phyloP scores from a whole-genome alignment of 176 grass and related monocot species.

The bread wheat (Triticum aestivum) region IWGSC_CS_RefSeq_v2.1 NC_057805.1:31038589-31039088 shows the following conservation, averaged over 20 bases:
- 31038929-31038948: not conserved
- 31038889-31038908: slow-evolving; percentile 42
- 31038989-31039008: not conserved
- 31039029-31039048: not conserved
- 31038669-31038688: slow-evolving; percentile 4
- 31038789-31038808: slow-evolving; percentile 75
- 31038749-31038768: slow-evolving; percentile 96
- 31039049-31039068: not conserved
- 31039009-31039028: not conserved
- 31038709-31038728: slow-evolving; percentile 82
- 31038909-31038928: not conserved
- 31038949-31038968: not conserved
- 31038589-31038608: slow-evolving; percentile 90
- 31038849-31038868: slow-evolving; percentile 53
- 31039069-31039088: not conserved
- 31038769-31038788: slow-evolving; percentile 89
- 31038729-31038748: slow-evolving; percentile 80
- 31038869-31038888: slow-evolving; percentile 60
- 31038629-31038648: slow-evolving; percentile 19
- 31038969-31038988: not conserved
- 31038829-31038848: slow-evolving; percentile 64
- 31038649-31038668: not conserved
- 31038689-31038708: slow-evolving; percentile 72
- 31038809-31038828: slow-evolving; percentile 63
- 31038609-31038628: slow-evolving; percentile 88